Conservation (phyloP, 805 yeast genomes). For the Candida corydali region DNA sequence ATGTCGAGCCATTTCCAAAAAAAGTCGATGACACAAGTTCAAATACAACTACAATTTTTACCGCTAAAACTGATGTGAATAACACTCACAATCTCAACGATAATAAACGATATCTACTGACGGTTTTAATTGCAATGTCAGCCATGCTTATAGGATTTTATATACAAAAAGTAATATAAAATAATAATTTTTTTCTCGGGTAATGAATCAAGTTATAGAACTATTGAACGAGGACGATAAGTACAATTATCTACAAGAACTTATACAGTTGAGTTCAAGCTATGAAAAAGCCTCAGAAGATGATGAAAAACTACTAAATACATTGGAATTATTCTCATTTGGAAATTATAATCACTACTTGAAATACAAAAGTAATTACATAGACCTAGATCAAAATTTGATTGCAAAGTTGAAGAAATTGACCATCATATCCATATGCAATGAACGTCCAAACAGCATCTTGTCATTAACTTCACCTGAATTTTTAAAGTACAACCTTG, state of each 20-base stretch:
- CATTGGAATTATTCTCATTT: slow-evolving; percentile 36
- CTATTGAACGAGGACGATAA: slow-evolving; percentile 2
- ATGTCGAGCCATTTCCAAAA: slow-evolving; percentile 10
- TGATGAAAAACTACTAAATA: slow-evolving; percentile 14
- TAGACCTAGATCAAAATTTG: slow-evolving; percentile 12
- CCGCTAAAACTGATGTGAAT: not conserved
- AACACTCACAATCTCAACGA: not conserved
- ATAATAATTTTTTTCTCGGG: not conserved
- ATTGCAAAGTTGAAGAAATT: slow-evolving; percentile 24
- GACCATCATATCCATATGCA: slow-evolving; percentile 20
- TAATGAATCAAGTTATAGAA: not conserved
- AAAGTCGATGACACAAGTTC: slow-evolving; percentile 3
- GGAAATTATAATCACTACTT: slow-evolving; percentile 27
- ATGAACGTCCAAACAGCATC: slow-evolving; percentile 10
- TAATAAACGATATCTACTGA: slow-evolving; percentile 4
- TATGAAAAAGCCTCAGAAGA: not conserved
- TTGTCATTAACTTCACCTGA: not conserved
- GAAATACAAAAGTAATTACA: slow-evolving; percentile 13
- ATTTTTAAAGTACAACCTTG: not conserved
- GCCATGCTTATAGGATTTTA: slow-evolving; percentile 10
- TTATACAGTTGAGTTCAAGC: not conserved
- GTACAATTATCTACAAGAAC: slow-evolving; percentile 7
- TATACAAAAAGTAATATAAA: slow-evolving; percentile 5
- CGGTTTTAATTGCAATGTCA: slow-evolving; percentile 6
- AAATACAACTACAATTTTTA: not conserved